Conservation (phyloP, 2,329 filamentous ascomycete species). For the Simplicillium sp. region DNA sequence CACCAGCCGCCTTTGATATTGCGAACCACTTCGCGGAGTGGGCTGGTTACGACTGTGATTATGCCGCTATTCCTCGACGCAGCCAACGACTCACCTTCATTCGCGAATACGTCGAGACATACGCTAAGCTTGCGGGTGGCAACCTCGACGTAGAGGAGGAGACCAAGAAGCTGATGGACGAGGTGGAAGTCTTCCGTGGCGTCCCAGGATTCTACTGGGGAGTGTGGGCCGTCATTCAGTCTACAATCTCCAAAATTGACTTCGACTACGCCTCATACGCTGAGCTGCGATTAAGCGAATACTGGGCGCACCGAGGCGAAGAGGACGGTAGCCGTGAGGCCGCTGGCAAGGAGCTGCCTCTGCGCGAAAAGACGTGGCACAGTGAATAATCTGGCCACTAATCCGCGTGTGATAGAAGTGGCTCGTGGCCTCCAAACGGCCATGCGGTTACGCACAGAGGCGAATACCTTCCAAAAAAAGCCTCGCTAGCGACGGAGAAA, state of each 20-base stretch:
- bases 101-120: conserved; percentile 70
- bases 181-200: conserved; percentile 82
- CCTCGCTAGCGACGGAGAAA: no score
- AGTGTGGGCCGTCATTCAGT: conserved; percentile 92
- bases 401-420: not conserved
- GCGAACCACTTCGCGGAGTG: conserved; percentile 98
- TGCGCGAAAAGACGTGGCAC: conserved; percentile 76
- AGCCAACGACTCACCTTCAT: conserved; percentile 73
- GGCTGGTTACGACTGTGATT: conserved; percentile 95
- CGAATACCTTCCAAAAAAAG: conserved; percentile 13
- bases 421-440: conserved; percentile 6
- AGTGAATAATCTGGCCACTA: conserved; percentile 13
- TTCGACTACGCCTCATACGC: conserved; percentile 95
- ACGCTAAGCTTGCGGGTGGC: conserved; percentile 44
- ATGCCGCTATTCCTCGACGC: conserved; percentile 68
- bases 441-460: not conserved
- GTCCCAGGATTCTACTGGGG: conserved; percentile 88
- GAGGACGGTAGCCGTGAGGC: conserved; percentile 48
- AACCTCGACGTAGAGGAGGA: conserved; percentile 49
- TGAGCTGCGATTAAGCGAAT: conserved; percentile 76
- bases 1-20: conserved; percentile 90
- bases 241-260: conserved; percentile 86
- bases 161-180: conserved; percentile 58
- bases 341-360: conserved; percentile 49
- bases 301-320: conserved; percentile 84